Conservation (phyloP, 2,329 filamentous ascomycete species). For the Westerdykella ornata region DNA sequence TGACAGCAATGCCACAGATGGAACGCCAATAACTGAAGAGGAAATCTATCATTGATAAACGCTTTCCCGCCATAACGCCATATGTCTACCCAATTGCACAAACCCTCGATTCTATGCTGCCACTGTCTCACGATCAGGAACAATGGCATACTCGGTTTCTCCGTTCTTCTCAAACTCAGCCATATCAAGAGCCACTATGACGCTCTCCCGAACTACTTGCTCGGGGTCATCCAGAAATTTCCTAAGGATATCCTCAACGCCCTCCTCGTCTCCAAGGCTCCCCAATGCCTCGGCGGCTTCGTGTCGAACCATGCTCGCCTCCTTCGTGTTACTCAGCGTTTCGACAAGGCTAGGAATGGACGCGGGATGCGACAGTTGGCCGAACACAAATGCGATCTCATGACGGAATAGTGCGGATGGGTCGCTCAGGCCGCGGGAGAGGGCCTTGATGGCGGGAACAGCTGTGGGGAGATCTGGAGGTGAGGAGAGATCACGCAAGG, state of each 20-base stretch:
- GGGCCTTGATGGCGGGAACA: conserved; percentile 74
- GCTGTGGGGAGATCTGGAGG: conserved; percentile 87
- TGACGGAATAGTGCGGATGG: conserved; percentile 90
- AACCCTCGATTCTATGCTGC: conserved; percentile 14
- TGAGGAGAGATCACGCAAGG: conserved; percentile 86
- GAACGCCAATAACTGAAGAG: conserved; percentile 56
- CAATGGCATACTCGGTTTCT: conserved; percentile 83
- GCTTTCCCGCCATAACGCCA: conserved; percentile 15
- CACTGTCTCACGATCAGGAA: conserved; percentile 50
- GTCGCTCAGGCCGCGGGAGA: conserved; percentile 80
- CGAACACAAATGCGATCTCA: conserved; percentile 97
- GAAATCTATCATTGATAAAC: conserved; percentile 7
- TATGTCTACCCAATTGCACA: neutral
- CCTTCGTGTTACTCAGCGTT: conserved; percentile 68
- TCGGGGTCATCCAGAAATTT: conserved; percentile 84
- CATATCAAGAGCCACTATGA: conserved; percentile 95
- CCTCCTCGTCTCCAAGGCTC: conserved; percentile 85
- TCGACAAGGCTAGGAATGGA: conserved; percentile 83
- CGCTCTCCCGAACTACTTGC: conserved; percentile 87
- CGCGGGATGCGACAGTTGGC: conserved; percentile 91
- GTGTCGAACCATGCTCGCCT: conserved; percentile 94
- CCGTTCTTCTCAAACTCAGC: conserved; percentile 90
- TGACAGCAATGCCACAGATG: conserved; percentile 30
- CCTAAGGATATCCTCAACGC: conserved; percentile 79
- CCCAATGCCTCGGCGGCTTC: conserved; percentile 95